Conservation (phyloP, 768 basidiomycete species). For the Hericium coralloides region DNA sequence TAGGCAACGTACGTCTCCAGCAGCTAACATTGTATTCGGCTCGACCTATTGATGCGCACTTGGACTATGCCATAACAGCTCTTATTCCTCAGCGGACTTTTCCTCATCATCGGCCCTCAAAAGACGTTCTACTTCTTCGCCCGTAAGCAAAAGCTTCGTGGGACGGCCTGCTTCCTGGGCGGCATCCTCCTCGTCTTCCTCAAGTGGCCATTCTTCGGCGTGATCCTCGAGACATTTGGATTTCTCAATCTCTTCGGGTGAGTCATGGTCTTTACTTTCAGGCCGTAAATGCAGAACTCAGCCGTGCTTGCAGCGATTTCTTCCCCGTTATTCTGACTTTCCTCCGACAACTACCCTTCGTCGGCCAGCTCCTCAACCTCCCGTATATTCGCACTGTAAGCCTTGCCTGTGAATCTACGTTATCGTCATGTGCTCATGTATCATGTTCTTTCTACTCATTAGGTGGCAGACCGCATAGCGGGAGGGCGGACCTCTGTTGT, state of each 20-base stretch:
- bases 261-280: conserved; percentile 14
- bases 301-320: conserved; percentile 67
- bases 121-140: conserved; percentile 99
- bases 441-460: background rate
- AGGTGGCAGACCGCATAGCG: conserved; percentile 27
- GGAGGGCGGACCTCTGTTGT: conserved; percentile 28
- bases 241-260: conserved; percentile 98
- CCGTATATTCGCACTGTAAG: conserved; percentile 83
- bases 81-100: conserved; percentile 89
- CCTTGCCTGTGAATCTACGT: conserved; percentile 3
- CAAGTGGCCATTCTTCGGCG: conserved; percentile 92
- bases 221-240: conserved; percentile 91
- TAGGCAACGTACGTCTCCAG: conserved; percentile 78
- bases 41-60: background rate
- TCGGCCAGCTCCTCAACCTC: conserved; percentile 78
- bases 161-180: conserved; percentile 80
- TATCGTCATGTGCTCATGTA: background rate
- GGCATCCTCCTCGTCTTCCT: conserved; percentile 89
- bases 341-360: conserved; percentile 85
- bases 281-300: background rate
- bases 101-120: conserved; percentile 92
- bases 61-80: conserved; percentile 44
- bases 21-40: background rate
- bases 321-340: conserved; percentile 99
- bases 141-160: conserved; percentile 88